Percentiles rank a stretch among this genome's conserved stretches.
Conservation (phyloP, 1,139 yeast genomes). For the Sugiyamaella castrensis region DNA sequence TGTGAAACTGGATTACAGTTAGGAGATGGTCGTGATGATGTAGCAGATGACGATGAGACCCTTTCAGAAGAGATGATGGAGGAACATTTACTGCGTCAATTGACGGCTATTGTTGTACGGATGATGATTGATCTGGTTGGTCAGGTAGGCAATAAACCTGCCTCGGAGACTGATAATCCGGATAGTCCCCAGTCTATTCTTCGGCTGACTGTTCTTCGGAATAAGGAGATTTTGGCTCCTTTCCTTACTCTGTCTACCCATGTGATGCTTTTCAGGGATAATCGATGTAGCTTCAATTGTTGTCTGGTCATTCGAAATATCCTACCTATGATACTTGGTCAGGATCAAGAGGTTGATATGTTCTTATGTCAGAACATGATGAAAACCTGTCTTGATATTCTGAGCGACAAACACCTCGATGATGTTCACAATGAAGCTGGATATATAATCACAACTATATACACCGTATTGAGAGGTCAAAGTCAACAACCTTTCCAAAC, state of each 20-base stretch:
- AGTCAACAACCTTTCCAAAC: constrained; percentile 43
- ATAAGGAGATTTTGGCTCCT: constrained; percentile 71
- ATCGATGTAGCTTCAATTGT: constrained; percentile 89
- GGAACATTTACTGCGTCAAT: constrained; percentile 87
- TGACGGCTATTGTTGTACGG: constrained; percentile 91
- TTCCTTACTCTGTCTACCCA: constrained; percentile 73
- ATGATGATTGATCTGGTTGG: constrained; percentile 86
- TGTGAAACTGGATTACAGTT: constrained; percentile 67
- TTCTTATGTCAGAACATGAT: constrained; percentile 57
- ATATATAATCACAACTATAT: constrained; percentile 75
- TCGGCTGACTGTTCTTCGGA: constrained; percentile 61
- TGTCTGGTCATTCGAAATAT: constrained; percentile 75
- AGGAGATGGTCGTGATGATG: constrained; percentile 42
- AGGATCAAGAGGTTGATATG: constrained; percentile 74
- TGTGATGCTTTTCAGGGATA: constrained; percentile 77
- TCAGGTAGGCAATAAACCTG: constrained; percentile 43
- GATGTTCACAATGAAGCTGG: constrained; percentile 93
- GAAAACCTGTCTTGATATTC: constrained; percentile 54
- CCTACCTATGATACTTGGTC: constrained; percentile 60
- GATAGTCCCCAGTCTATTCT: constrained; percentile 41
- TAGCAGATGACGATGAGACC: constrained; percentile 53
- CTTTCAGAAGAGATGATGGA: constrained; percentile 98
- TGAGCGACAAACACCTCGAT: constrained; percentile 72
- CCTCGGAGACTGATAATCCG: constrained; percentile 20
- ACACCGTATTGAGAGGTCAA: constrained; percentile 66